Percentiles rank a stretch among this genome's conserved stretches.
Conservation (phyloP, 495 filamentous ascomycete species). For the Pseudevernia furfuracea region DNA sequence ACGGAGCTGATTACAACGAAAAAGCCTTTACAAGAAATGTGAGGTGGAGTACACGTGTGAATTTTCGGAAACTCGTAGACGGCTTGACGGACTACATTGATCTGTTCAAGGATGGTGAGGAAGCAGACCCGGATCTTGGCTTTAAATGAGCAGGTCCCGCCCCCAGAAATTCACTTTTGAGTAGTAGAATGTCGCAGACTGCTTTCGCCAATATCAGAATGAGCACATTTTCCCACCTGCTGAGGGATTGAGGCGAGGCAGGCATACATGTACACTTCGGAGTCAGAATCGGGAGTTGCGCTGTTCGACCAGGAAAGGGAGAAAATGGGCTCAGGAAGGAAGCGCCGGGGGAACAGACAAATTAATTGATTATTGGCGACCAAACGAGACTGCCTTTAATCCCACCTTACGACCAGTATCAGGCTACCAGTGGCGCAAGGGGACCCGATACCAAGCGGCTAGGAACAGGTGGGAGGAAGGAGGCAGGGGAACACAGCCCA, state of each 20-base stretch:
- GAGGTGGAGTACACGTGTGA: background rate
- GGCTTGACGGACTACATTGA: background rate
- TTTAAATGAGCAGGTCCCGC: background rate
- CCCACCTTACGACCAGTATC: no score
- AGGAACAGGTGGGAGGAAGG: no score
- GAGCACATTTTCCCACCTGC: background rate
- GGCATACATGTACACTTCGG: background rate
- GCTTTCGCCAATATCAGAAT: background rate
- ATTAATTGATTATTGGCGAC: no score
- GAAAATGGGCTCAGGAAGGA: background rate
- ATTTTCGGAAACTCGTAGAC: background rate
- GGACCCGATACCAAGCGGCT: no score
- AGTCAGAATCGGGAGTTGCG: background rate
- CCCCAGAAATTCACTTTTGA: background rate
- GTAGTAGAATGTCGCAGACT: background rate
- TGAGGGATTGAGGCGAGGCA: background rate
- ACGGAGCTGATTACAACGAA: conserved; percentile 1
- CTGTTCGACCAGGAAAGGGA: background rate
- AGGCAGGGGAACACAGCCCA: no score
- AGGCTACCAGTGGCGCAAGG: no score
- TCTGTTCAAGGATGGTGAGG: conserved; percentile 1
- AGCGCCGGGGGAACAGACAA: background rate
- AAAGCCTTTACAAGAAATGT: background rate
- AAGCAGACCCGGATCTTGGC: background rate
- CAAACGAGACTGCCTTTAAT: background rate